Evolutionary conservation across 1,284 basidiomycete species (phyloP).

Genomic region (Microbotryum saponariae): DNA sequence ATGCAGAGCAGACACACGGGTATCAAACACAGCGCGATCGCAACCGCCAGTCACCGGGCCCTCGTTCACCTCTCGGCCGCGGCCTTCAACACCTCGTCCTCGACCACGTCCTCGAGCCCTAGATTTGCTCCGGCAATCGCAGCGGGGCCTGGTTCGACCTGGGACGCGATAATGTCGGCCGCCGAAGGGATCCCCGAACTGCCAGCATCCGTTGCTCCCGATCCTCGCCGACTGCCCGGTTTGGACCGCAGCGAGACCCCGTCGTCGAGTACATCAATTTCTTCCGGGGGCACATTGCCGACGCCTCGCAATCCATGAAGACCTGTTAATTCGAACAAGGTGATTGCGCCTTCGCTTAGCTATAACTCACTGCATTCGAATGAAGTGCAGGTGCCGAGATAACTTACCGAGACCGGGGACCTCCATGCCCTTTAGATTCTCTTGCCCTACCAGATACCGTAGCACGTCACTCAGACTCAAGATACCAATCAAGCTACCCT

Average conservation of each 20-base stretch:
- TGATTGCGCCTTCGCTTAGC: too few species aligned
- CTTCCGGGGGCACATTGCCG: not conserved
- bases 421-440: slow-evolving; percentile 33
- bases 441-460: slow-evolving; percentile 62
- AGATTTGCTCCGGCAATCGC: not conserved
- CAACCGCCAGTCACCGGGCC: not conserved
- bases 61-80: not conserved
- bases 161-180: too few species aligned
- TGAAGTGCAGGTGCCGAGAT: not conserved
- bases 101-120: slow-evolving; percentile 17
- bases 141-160: not conserved
- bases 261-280: not conserved
- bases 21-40: not conserved
- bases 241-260: slow-evolving; percentile 6
- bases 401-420: slow-evolving; percentile 27
- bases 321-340: slow-evolving; percentile 2
- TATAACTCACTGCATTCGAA: too few species aligned
- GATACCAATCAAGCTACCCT: slow-evolving; percentile 76
- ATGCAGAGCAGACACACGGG: not conserved
- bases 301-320: slow-evolving; percentile 26
- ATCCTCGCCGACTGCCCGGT: slow-evolving; percentile 10
- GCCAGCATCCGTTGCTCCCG: slow-evolving; percentile 18
- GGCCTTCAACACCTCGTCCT: slow-evolving; percentile 13
- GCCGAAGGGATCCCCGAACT: not conserved
- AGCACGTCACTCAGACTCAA: slow-evolving; percentile 87